Evolutionary conservation across 768 basidiomycete species (phyloP).

Genomic region (Boletus rubroflammeus): DNA sequence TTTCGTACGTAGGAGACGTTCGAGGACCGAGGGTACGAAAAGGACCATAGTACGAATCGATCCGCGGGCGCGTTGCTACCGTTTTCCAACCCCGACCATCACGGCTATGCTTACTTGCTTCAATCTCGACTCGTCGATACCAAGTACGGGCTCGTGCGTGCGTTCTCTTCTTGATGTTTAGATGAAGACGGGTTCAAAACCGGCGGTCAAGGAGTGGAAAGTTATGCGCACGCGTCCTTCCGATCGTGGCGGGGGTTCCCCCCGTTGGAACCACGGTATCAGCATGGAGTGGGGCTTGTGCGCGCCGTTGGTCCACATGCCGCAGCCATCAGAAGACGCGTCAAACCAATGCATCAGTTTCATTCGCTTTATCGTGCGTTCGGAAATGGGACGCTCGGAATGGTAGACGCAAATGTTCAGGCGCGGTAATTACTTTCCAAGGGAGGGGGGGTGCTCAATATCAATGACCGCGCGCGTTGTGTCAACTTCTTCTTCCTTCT

Average conservation of each 20-base stretch:
- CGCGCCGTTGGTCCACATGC: neutral
- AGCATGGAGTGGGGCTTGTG: neutral
- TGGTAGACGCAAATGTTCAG: neutral
- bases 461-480: neutral
- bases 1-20: neutral
- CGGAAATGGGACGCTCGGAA: conserved; percentile 1
- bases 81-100: conserved; percentile 4
- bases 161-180: neutral
- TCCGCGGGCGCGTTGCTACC: conserved; percentile 7
- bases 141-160: neutral
- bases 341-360: neutral
- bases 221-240: too few relatives aligned
- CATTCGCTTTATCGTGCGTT: neutral
- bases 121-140: neutral
- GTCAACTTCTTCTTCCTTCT: neutral
- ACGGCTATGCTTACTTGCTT: neutral
- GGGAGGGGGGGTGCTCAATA: too few relatives aligned
- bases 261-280: neutral
- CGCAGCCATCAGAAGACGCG: neutral
- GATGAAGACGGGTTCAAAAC: neutral
- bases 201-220: neutral
- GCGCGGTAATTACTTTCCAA: conserved; percentile 7
- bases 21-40: neutral
- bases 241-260: neutral
- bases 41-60: neutral